Evolutionary conservation across 2,329 filamentous ascomycete genomes (phyloP), one percentile per base, ranked within the genome.

Genomic region (Metarhizium humberi): DNA sequence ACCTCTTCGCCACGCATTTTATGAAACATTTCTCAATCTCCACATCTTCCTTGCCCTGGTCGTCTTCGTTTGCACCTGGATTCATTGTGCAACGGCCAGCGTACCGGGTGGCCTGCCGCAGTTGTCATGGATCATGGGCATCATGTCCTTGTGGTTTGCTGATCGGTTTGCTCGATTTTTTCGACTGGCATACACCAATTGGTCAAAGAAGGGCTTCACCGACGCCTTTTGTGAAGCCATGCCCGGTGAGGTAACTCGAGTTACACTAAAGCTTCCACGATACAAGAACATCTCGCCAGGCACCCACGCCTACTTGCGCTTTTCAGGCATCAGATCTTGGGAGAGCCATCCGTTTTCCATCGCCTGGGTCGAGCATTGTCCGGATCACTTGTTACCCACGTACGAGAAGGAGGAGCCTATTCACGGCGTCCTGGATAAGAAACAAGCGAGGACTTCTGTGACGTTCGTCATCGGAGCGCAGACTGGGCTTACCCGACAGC

Each of bases 11-110:
- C 92, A 96, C 70, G 91, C 92, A 43, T 96, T 96, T 69, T 99
- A 99, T 74, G 94, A 99, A 74, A 95, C 90, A 1, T 99, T 99
- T 74, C 80, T 97, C 63, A 90, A 88, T 67, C 72, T 87, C 34
- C 94, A 97, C 73, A 91, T 95, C 62, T 69, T 88, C 42, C 74
- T 95, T 52, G 90, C 86, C 43, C 70, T 86, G 40, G 66, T 89
- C 54, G 75, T 78, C 50, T 80, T 96, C 52, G 76, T 81, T 55
- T 86, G 85, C 64, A 84, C 92, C 8, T 94, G 86, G 80, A 75
- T 92, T 42, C 94, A 97, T 74, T 84, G 90, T 63, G 77, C 82
- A 48, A 75, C 88, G 10, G 81, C 89, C 32, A 70, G 76, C 14
- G n/a, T 45, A 30, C 52, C 52, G 20, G 84, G 90, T 54, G 78